Evolutionary conservation across 1,284 basidiomycete genomes (phyloP).

Genomic region (Microbotryum saponariae): DNA sequence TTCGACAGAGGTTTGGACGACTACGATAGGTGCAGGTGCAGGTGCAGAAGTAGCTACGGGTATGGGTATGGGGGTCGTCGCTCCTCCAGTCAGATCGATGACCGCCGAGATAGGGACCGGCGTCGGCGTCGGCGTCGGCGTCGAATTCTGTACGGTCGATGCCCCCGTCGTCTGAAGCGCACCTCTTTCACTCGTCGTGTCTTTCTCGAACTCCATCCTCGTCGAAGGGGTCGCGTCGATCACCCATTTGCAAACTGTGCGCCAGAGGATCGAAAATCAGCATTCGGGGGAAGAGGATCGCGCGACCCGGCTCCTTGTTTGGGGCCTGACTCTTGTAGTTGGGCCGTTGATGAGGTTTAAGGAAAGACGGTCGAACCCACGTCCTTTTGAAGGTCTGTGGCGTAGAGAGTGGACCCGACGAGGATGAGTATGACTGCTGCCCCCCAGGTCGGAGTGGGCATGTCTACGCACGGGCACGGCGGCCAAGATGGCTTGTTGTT

Average conservation of each 20-base stretch:
- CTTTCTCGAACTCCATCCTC: background rate
- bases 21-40: background rate
- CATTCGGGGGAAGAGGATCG: background rate
- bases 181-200: background rate
- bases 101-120: background rate
- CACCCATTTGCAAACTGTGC: constrained; percentile 26
- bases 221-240: constrained; percentile 11
- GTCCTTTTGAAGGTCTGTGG: constrained; percentile 26
- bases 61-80: background rate
- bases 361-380: constrained; percentile 24
- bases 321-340: constrained; percentile 13
- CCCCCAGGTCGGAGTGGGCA: background rate
- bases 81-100: background rate
- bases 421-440: background rate
- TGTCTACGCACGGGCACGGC: constrained; percentile 14
- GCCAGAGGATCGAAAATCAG: background rate
- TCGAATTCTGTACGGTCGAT: constrained; percentile 14
- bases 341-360: constrained; percentile 23
- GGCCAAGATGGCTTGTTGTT: constrained; percentile 22
- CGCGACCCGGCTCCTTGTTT: background rate
- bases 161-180: background rate
- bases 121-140: background rate
- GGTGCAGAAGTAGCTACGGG: background rate
- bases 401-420: no score
- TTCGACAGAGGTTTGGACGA: background rate